These are phyloP conservation scores for Neotropicomus parvogracilis DNA, from an alignment of 1,284 basidiomycete genomes.

Conservation along the genomic window DNA sequence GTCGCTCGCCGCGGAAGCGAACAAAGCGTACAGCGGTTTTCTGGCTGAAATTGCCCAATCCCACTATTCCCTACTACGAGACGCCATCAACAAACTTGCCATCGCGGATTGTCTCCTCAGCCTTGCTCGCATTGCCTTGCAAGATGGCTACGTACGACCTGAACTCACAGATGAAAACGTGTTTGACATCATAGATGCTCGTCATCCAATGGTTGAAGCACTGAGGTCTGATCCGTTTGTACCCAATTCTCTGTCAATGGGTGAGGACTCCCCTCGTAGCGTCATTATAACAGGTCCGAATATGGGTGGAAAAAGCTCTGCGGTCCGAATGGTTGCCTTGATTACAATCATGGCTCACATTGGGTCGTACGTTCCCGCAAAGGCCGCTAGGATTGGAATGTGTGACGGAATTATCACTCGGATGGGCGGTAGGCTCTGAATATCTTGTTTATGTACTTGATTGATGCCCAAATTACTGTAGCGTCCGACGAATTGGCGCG, in stretches of 20 bases:
- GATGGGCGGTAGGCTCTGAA: constrained; percentile 64
- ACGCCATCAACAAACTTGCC: constrained; percentile 76
- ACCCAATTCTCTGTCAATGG: constrained; percentile 64
- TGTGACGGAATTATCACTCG: constrained; percentile 84
- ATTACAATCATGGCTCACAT: constrained; percentile 69
- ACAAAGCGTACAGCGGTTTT: constrained; percentile 66
- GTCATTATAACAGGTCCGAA: constrained; percentile 84
- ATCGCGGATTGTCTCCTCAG: constrained; percentile 76
- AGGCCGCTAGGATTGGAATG: constrained; percentile 66
- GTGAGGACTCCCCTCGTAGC: constrained; percentile 49
- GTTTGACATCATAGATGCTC: constrained; percentile 67
- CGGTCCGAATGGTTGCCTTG: constrained; percentile 71
- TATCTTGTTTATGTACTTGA: background rate
- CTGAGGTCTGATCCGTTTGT: constrained; percentile 77
- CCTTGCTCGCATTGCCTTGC: constrained; percentile 65
- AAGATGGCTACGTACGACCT: constrained; percentile 73
- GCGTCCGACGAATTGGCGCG: constrained; percentile 84
- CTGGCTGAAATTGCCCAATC: constrained; percentile 64
- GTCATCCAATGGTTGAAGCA: constrained; percentile 82
- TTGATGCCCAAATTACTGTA: constrained; percentile 31
- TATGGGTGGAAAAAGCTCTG: constrained; percentile 81
- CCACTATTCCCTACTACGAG: constrained; percentile 67
- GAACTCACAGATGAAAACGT: constrained; percentile 55
- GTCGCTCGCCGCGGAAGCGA: constrained; percentile 64
- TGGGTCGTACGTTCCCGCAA: constrained; percentile 77